Percentiles rank a stretch among this genome's conserved stretches.
Evolutionary conservation across 768 basidiomycete species (phyloP).

Genomic region (Mycena kentingensis): DNA sequence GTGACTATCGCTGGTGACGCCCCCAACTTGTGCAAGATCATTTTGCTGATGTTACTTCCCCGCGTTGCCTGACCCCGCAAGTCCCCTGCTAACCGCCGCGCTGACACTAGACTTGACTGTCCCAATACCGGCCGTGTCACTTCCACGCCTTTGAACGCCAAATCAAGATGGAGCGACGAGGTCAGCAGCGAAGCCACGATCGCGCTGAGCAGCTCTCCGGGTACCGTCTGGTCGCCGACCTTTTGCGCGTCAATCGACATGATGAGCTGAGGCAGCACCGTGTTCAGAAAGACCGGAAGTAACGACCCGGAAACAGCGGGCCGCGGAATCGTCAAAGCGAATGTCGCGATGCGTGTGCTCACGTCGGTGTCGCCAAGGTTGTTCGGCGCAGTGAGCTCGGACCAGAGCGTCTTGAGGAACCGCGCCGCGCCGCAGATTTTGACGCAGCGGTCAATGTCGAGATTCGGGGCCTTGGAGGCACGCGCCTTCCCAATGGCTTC

Average conservation of each 20-base stretch:
- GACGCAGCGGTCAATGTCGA: slow-evolving; percentile 72
- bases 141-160: slow-evolving; percentile 62
- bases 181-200: slow-evolving; percentile 68
- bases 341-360: slow-evolving; percentile 66
- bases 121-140: slow-evolving; percentile 55
- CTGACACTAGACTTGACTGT: slow-evolving; percentile 63
- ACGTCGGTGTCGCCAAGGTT: slow-evolving; percentile 62
- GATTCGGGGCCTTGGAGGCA: slow-evolving; percentile 59
- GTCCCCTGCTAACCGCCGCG: slow-evolving; percentile 65
- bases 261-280: slow-evolving; percentile 65
- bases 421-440: slow-evolving; percentile 55
- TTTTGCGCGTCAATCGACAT: slow-evolving; percentile 54
- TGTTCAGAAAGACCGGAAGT: slow-evolving; percentile 72
- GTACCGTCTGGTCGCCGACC: slow-evolving; percentile 54
- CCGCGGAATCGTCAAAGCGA: slow-evolving; percentile 66
- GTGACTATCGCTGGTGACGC: slow-evolving; percentile 66
- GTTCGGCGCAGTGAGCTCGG: slow-evolving; percentile 57
- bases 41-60: slow-evolving; percentile 48
- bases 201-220: slow-evolving; percentile 64
- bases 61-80: slow-evolving; percentile 49
- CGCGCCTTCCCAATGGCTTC: slow-evolving; percentile 58
- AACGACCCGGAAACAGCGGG: slow-evolving; percentile 56
- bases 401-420: slow-evolving; percentile 72
- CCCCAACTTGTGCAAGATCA: slow-evolving; percentile 60
- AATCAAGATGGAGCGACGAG: slow-evolving; percentile 69